Evolutionary conservation across 2,329 filamentous ascomycete species (phyloP).

Genomic region (Teratosphaeria viscida): DNA sequence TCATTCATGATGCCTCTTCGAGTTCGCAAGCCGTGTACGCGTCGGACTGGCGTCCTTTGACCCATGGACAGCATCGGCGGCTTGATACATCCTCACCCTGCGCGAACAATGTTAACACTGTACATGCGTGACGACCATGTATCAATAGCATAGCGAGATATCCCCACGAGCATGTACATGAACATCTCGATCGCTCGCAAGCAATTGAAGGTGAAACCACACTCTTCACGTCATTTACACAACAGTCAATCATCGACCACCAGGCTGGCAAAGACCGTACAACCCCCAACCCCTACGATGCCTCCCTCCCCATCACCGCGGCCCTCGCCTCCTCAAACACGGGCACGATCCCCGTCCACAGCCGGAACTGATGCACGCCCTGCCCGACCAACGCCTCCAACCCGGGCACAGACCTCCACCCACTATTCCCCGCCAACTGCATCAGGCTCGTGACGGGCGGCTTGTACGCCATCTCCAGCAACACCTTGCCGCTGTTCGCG

Average conservation of each 20-base stretch:
- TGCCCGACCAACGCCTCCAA: conserved; percentile 84
- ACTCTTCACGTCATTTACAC: too few relatives aligned
- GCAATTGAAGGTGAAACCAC: too few relatives aligned
- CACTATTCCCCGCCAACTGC: conserved; percentile 64
- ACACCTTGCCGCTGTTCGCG: conserved; percentile 39
- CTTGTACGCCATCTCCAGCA: conserved; percentile 96
- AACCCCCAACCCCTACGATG: background rate
- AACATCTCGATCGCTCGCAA: background rate
- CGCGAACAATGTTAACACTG: background rate
- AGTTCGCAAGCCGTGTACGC: too few relatives aligned
- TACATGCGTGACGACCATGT: background rate
- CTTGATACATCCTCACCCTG: too few relatives aligned
- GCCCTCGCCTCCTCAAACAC: conserved; percentile 59
- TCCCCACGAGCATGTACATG: background rate
- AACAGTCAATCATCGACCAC: too few relatives aligned
- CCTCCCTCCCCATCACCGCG: conserved; percentile 23
- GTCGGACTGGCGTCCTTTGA: too few relatives aligned
- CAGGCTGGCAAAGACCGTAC: background rate
- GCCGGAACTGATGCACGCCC: conserved; percentile 62
- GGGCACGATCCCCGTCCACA: conserved; percentile 74
- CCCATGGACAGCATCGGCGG: too few relatives aligned
- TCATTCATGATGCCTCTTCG: too few relatives aligned
- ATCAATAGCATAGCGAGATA: background rate
- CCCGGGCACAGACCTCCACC: conserved; percentile 77
- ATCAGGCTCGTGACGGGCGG: conserved; percentile 75